Evolutionary conservation across 257 asterid species (phyloP), one percentile per base, ranked within the genome.

Genomic region (Fraxinus cuspidata): DNA sequence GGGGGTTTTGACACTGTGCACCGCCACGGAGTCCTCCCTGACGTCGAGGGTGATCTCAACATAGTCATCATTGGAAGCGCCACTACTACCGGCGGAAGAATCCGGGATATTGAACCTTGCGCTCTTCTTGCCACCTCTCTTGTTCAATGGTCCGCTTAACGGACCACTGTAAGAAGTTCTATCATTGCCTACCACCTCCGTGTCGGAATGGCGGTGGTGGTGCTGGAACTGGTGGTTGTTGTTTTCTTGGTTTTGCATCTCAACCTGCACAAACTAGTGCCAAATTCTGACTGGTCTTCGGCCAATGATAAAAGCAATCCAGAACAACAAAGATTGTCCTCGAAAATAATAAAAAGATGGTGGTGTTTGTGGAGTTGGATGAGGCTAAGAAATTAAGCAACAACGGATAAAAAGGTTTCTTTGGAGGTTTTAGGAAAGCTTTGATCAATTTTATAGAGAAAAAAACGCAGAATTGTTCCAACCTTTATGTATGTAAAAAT

Each of bases 1-100:
- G 29, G 97, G 95, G 3, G 92, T 84, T 80, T 89, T 94, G 3
- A 94, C 94, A 76, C 97, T 92, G 86, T 91, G 97, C 21, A 94
- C 96, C 38, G 99, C 99, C 85, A 94, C 97, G 27, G 99, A 87
- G 73, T 94, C 97, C 21, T 91, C 96, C 27, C 89, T 79, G 18
- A 95, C 94, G 77, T 95, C 97, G 44, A 95, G 94, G 23, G 98
- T 95, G 79, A 93, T 95, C 85, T 95, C 98, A 1, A 95, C 99
- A 71, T 94, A 90, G 29, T 90, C 92, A 15, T 94, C 97, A 44
- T 85, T 81, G 49, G 75, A 66, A 72, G 63, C 71, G 47, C 76
- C 65, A 28, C 75, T 49, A 40, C 75, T 29, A 70, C 27, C 16
- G 10, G 75, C 47, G 12, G 83, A 1, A 3, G 71, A 70, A 1